Percentiles rank a stretch among this genome's conserved stretches.
phyloP scores from a whole-genome alignment of 768 basidiomycete genomes.

The Dacryopinax primogenitus region DNA sequence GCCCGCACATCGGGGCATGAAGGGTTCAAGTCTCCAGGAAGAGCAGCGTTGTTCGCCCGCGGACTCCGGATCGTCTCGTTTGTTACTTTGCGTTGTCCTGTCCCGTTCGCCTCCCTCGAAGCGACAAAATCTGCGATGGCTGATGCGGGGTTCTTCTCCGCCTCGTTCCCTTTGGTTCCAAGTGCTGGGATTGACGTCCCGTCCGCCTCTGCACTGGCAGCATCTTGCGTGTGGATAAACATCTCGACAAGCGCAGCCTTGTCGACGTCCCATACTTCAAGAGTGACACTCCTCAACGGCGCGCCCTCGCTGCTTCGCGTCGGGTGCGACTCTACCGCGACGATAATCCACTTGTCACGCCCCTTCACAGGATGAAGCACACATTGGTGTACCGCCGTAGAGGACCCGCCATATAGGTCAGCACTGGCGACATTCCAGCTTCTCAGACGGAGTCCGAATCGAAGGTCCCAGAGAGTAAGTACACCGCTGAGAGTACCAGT shows the following conservation, averaged over 20 bases:
- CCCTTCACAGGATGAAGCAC: constrained; percentile 77
- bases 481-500: constrained; percentile 78
- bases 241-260: constrained; percentile 65
- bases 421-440: constrained; percentile 62
- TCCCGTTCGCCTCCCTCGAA: constrained; percentile 12
- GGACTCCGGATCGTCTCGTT: constrained; percentile 5
- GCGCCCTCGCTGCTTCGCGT: constrained; percentile 10
- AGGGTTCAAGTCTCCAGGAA: constrained; percentile 29
- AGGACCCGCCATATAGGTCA: constrained; percentile 14
- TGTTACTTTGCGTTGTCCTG: constrained; percentile 9
- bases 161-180: constrained; percentile 11
- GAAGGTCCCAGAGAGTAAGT: constrained; percentile 85
- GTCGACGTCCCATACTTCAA: constrained; percentile 93
- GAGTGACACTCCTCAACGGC: constrained; percentile 16
- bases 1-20: constrained; percentile 52
- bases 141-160: constrained; percentile 9
- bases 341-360: constrained; percentile 79
- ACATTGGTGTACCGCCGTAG: constrained; percentile 46
- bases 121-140: constrained; percentile 1
- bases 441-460: constrained; percentile 79
- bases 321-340: constrained; percentile 47
- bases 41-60: constrained; percentile 24
- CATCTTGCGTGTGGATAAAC: constrained; percentile 38
- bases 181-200: neutral
- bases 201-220: constrained; percentile 1